Conservation (phyloP, 2,329 filamentous ascomycete genomes). For the Clarireedia homoeocarpa region DNA sequence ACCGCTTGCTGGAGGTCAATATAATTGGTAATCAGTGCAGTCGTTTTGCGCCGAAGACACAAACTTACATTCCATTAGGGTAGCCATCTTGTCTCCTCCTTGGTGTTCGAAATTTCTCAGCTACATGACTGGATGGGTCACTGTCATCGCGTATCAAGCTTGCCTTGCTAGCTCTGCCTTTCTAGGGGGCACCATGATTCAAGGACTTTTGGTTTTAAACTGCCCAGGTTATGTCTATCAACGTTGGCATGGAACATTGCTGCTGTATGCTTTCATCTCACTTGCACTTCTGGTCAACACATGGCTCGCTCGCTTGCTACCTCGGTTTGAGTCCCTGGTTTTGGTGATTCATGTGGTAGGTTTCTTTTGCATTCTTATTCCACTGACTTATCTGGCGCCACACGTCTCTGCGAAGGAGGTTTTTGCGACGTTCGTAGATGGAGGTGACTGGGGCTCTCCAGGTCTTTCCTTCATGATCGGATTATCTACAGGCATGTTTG, state of each 20-base stretch:
- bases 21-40: slow-evolving; percentile 1
- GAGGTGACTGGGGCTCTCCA: slow-evolving; percentile 24
- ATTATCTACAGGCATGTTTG: slow-evolving; percentile 10
- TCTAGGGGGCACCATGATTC: slow-evolving; percentile 36
- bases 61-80: background rate
- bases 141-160: slow-evolving; percentile 3
- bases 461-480: slow-evolving; percentile 31
- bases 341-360: slow-evolving; percentile 37
- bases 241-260: slow-evolving; percentile 34
- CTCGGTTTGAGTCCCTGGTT: slow-evolving; percentile 35
- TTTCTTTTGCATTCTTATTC: slow-evolving; percentile 36
- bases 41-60: background rate
- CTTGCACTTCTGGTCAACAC: slow-evolving; percentile 37
- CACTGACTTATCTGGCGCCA: slow-evolving; percentile 27
- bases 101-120: slow-evolving; percentile 10
- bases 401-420: slow-evolving; percentile 15
- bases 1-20: slow-evolving; percentile 10
- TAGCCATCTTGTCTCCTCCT: slow-evolving; percentile 8
- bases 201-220: slow-evolving; percentile 32
- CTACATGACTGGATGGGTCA: slow-evolving; percentile 11
- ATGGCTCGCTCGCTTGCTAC: slow-evolving; percentile 30
- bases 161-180: slow-evolving; percentile 25
- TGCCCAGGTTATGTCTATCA: slow-evolving; percentile 29
- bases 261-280: slow-evolving; percentile 33
- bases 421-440: slow-evolving; percentile 27